phyloP scores from a whole-genome alignment of 2,329 filamentous ascomycete species.

The Rhytidhysteron rufulum region DNA sequence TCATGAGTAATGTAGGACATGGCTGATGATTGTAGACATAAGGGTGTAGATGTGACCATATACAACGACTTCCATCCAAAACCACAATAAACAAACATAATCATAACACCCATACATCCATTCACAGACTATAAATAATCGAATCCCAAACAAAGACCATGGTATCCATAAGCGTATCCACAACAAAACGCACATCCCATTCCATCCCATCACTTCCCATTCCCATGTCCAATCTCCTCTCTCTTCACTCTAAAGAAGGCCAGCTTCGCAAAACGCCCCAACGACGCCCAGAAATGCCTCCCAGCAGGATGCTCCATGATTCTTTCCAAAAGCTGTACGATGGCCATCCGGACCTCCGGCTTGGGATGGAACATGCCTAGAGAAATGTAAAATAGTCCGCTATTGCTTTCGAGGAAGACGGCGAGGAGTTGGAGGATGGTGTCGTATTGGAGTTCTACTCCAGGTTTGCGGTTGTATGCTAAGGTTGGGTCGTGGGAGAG shows the following conservation, averaged over 20 bases:
- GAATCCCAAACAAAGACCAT: too few relatives aligned
- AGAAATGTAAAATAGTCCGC: slow-evolving; percentile 84
- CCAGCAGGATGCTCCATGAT: slow-evolving; percentile 86
- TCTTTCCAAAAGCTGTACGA: slow-evolving; percentile 75
- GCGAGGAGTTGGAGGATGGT: slow-evolving; percentile 61
- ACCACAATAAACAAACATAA: too few relatives aligned
- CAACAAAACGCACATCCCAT: too few relatives aligned
- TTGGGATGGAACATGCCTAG: slow-evolving; percentile 91
- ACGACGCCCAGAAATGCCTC: slow-evolving; percentile 82
- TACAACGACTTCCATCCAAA: too few relatives aligned
- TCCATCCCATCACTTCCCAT: slow-evolving; percentile 4
- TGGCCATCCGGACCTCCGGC: slow-evolving; percentile 70
- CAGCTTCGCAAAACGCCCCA: slow-evolving; percentile 85
- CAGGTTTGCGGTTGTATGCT: slow-evolving; percentile 18
- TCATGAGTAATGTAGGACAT: too few relatives aligned
- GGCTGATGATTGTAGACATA: too few relatives aligned
- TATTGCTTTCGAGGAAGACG: slow-evolving; percentile 79
- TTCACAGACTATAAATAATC: too few relatives aligned
- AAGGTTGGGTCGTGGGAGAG: slow-evolving; percentile 7
- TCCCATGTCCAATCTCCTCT: slow-evolving; percentile 42
- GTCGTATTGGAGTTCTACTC: slow-evolving; percentile 33
- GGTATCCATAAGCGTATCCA: too few relatives aligned
- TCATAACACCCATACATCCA: too few relatives aligned
- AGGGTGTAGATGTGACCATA: too few relatives aligned
- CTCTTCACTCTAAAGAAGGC: slow-evolving; percentile 76